Conservation (phyloP, 2,329 filamentous ascomycete genomes). For the Leptographium lundbergii region DNA sequence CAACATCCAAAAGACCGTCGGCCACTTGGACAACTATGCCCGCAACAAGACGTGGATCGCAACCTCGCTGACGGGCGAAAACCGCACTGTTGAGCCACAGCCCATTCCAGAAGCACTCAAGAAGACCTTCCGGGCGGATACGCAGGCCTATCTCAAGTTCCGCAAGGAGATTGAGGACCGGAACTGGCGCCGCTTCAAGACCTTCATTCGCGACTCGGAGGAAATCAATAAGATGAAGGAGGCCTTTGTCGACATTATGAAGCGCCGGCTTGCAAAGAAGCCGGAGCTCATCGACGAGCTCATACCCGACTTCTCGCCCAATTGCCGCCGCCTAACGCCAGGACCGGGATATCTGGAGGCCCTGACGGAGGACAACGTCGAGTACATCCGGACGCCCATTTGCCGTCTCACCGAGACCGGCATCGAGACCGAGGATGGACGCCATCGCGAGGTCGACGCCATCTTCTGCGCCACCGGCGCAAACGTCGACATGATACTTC, state of each 20-base stretch:
- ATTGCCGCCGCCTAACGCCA: conserved; percentile 16
- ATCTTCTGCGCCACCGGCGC: conserved; percentile 19
- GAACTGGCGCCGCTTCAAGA: not conserved
- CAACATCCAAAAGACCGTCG: not conserved
- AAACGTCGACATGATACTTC: conserved; percentile 11
- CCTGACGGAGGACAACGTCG: conserved; percentile 17
- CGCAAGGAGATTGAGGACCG: not conserved
- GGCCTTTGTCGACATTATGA: conserved; percentile 1
- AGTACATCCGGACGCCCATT: conserved; percentile 19
- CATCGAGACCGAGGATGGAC: conserved; percentile 16
- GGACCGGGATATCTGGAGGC: conserved; percentile 17
- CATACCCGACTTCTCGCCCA: conserved; percentile 13
- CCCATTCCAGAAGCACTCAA: not conserved
- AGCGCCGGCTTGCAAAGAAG: conserved; percentile 1
- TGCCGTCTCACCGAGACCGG: conserved; percentile 17
- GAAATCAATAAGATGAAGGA: not conserved
- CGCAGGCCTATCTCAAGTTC: conserved; percentile 1
- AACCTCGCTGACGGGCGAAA: not conserved
- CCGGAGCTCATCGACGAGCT: conserved; percentile 4
- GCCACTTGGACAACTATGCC: conserved; percentile 8
- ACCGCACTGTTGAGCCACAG: not conserved
- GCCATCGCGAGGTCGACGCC: conserved; percentile 18
- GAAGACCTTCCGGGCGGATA: not conserved
- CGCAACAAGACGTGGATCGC: conserved; percentile 8
- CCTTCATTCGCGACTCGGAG: not conserved